Base-by-base conservation (phyloP, 306 rosid genomes). In the Crotalaria pallida region DNA sequence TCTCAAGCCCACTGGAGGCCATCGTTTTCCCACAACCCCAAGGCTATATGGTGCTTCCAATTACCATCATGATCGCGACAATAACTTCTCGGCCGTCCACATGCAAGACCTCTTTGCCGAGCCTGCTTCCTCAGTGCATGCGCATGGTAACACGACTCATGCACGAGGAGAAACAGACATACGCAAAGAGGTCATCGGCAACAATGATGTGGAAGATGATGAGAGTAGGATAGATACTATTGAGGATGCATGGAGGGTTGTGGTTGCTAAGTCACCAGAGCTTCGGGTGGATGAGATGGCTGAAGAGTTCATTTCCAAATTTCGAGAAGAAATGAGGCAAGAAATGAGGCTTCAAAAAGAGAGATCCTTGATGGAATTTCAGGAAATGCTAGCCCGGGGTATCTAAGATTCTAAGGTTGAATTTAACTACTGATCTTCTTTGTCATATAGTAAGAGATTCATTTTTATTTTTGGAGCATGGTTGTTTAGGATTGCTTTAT, bases 231-330 rank as follows among this genome's bases (percentile, higher is more conserved):
- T 67, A 1, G 10, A 67, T 45, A 72, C 76, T 9, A 67, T 81
- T n/a, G 85, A 81, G 7, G 85, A 81, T 72, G 82, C 82, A 53
- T 81, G 85, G 85, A 72, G 72, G 40, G 36, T 23, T 53, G 73
- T 81, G 63, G 77, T 77, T 51, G 77, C 73, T 11, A 77, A 67
- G 73, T 72, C 79, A 33, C 79, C 76, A 45, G 53, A 52, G 44
- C 57, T 67, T 17, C 82, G 60, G 17, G 85, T 77, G 26, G 82
- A 81, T 67, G 59, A 72, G 76, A 72, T 18, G 43, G 85, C 79
- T 27, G 96, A 90, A 69, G 92, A 86, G 55, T 90, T 90, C 73
- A 88, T 90, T 34, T 41, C 62, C 58, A 90, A 83, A 67, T 80
- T 88, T 77, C 78, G 8, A 34, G 49, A 66, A 19, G 82, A 72